Percentiles rank a stretch among this genome's conserved stretches.
These are phyloP conservation scores for Penicilliopsis zonata DNA, from an alignment of 495 filamentous ascomycete genomes.

Conservation along the genomic window DNA sequence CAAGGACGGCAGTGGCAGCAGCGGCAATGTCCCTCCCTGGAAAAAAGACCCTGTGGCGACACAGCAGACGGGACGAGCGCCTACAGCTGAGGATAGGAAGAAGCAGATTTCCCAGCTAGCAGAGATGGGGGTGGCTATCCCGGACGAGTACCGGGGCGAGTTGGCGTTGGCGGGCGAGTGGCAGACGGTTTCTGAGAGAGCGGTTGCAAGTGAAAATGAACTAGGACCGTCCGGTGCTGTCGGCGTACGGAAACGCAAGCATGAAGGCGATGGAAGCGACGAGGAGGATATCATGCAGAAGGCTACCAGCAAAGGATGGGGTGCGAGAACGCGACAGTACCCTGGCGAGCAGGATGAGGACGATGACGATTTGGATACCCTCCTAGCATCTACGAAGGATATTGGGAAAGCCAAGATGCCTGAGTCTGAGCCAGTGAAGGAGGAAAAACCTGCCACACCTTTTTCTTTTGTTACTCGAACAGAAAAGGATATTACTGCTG, in stretches of 20 bases:
- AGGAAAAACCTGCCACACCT: too few species aligned
- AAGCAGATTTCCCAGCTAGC: slow-evolving; percentile 76
- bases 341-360: slow-evolving; percentile 40
- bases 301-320: slow-evolving; percentile 60
- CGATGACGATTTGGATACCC: slow-evolving; percentile 55
- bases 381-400: slow-evolving; percentile 44
- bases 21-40: slow-evolving; percentile 10
- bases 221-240: slow-evolving; percentile 14
- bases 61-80: slow-evolving; percentile 16
- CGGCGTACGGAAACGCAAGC: slow-evolving; percentile 54
- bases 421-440: slow-evolving; percentile 5
- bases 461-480: too few species aligned
- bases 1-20: slow-evolving; percentile 12
- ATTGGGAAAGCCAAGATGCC: slow-evolving; percentile 28
- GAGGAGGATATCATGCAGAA: slow-evolving; percentile 51
- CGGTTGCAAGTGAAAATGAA: slow-evolving; percentile 33
- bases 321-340: slow-evolving; percentile 53
- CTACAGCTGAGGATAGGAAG: slow-evolving; percentile 60
- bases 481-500: too few species aligned
- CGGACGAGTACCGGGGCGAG: slow-evolving; percentile 62
- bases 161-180: slow-evolving; percentile 90
- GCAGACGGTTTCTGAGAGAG: slow-evolving; percentile 54
- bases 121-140: slow-evolving; percentile 76
- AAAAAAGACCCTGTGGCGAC: slow-evolving; percentile 14
- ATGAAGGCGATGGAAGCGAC: slow-evolving; percentile 41